Percentiles rank a stretch among this genome's conserved stretches.
phyloP scores from a whole-genome alignment of 495 filamentous ascomycete genomes.

The Penicillium ochrochloron region DNA sequence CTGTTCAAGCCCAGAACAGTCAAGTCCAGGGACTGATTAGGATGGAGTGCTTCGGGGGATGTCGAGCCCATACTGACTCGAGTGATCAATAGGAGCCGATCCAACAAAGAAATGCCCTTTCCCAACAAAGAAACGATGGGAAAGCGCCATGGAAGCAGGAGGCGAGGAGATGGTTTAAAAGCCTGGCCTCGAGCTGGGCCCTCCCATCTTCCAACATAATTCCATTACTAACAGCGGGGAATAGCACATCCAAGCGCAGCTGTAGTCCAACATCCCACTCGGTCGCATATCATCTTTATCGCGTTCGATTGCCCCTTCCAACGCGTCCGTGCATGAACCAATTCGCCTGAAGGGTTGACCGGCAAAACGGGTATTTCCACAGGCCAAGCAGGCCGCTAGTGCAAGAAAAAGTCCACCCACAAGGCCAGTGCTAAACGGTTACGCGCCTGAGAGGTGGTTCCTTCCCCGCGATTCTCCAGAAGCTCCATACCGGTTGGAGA shows the following conservation, averaged over 20 bases:
- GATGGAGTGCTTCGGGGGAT: background rate
- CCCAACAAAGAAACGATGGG: too few species aligned
- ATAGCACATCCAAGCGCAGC: background rate
- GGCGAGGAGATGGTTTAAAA: background rate
- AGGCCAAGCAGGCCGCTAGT: background rate
- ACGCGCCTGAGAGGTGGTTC: conserved; percentile 20
- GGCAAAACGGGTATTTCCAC: conserved; percentile 27
- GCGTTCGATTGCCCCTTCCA: background rate
- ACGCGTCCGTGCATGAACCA: conserved; percentile 1
- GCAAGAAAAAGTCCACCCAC: background rate
- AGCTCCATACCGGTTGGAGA: background rate
- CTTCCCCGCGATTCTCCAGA: conserved; percentile 13
- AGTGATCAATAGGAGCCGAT: background rate
- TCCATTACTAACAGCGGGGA: background rate
- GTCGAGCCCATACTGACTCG: background rate
- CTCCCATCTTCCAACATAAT: background rate
- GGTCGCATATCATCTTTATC: background rate
- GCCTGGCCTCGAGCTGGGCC: background rate
- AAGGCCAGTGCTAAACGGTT: conserved; percentile 25
- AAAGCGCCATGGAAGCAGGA: background rate
- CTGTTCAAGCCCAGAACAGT: conserved; percentile 58
- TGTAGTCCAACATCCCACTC: background rate
- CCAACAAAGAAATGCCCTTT: background rate
- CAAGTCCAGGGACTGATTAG: conserved; percentile 34
- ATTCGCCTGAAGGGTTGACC: conserved; percentile 20